phyloP scores from a whole-genome alignment of 495 filamentous ascomycete species.

The Rhypophila decipiens region DNA sequence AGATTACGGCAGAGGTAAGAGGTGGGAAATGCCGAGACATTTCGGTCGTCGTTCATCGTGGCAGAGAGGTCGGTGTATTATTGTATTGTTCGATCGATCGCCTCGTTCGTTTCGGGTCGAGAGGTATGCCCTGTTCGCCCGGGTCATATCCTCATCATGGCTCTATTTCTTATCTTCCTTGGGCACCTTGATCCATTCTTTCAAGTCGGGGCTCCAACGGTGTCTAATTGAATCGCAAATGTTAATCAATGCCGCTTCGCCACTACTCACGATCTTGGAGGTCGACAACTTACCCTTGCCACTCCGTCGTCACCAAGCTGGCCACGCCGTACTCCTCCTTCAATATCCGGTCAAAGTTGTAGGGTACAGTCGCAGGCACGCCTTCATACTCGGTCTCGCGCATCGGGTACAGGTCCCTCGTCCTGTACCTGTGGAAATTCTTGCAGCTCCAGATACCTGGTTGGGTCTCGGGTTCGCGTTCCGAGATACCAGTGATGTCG shows the following conservation, averaged over 20 bases:
- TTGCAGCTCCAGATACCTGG: constrained; percentile 77
- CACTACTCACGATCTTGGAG: background rate
- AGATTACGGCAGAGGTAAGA: too few species aligned
- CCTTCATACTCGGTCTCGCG: constrained; percentile 74
- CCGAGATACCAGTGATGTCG: constrained; percentile 76
- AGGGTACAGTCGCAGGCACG: constrained; percentile 68
- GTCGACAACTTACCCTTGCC: constrained; percentile 48
- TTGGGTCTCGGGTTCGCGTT: constrained; percentile 49
- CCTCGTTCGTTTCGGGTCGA: too few species aligned
- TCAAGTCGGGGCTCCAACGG: background rate
- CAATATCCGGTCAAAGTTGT: constrained; percentile 64
- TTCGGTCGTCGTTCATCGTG: background rate
- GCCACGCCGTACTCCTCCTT: constrained; percentile 66
- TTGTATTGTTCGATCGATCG: too few species aligned
- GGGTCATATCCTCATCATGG: background rate
- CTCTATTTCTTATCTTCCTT: background rate
- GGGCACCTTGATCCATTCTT: background rate
- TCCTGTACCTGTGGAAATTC: constrained; percentile 68
- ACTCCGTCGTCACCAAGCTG: constrained; percentile 58
- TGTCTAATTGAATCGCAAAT: background rate
- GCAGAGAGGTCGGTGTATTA: too few species aligned
- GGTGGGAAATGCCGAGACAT: too few species aligned
- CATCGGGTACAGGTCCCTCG: constrained; percentile 70
- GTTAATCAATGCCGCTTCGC: background rate
- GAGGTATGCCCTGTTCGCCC: too few species aligned